Percentiles rank a stretch among this genome's conserved stretches.
Evolutionary conservation across 306 rosid species (phyloP).

Genomic region (Coriaria nepalensis): DNA sequence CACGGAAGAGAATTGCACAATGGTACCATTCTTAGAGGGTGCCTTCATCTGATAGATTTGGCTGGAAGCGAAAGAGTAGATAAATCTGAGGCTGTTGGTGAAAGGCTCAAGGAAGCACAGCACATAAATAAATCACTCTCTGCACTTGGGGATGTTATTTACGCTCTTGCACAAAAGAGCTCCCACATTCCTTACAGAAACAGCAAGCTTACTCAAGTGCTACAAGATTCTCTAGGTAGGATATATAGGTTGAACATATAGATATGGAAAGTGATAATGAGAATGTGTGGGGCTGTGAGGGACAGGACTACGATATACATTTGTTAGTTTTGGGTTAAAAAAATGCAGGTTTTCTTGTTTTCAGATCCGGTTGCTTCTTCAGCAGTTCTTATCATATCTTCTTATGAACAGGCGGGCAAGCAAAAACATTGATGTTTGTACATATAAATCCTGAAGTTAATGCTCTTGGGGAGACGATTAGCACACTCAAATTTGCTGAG

Average conservation of each 20-base stretch:
- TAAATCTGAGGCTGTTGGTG: conserved; percentile 94
- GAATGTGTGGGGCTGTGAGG: too few relatives aligned
- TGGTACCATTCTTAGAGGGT: conserved; percentile 64
- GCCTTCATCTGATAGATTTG: conserved; percentile 95
- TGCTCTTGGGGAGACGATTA: conserved; percentile 85
- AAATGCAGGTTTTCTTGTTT: background rate
- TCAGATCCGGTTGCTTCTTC: conserved; percentile 4
- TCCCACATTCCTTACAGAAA: conserved; percentile 86
- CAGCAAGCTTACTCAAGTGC: conserved; percentile 92
- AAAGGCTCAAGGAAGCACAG: conserved; percentile 92
- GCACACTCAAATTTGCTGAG: conserved; percentile 96
- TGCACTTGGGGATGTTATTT: conserved; percentile 94
- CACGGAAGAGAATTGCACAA: conserved; percentile 67
- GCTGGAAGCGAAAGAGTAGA: conserved; percentile 98
- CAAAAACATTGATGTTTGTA: conserved; percentile 97
- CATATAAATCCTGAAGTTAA: conserved; percentile 84
- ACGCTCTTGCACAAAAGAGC: conserved; percentile 94
- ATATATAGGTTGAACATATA: too few relatives aligned
- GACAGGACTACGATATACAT: too few relatives aligned
- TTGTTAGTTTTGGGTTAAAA: background rate
- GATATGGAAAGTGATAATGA: too few relatives aligned
- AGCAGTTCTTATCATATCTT: conserved; percentile 7
- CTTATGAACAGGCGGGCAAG: conserved; percentile 64
- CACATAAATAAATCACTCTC: conserved; percentile 91
- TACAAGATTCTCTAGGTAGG: conserved; percentile 92